Percentiles rank a stretch among this genome's conserved stretches.
These are phyloP conservation scores for Fomes fomentarius DNA, from an alignment of 1,284 basidiomycete species.

Conservation along the genomic window DNA sequence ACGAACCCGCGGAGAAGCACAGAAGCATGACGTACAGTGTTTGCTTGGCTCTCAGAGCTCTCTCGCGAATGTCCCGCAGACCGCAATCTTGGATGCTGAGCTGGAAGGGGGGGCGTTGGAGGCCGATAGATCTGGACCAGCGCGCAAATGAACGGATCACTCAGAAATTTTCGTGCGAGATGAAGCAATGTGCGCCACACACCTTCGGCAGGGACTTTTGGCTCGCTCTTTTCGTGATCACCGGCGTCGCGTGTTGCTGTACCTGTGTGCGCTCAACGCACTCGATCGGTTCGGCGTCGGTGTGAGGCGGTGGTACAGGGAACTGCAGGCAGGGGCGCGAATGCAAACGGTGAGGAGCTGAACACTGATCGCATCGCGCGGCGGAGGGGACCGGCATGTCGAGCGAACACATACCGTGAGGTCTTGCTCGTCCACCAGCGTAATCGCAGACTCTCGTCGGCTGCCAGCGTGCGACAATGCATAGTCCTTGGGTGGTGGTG, in stretches of 20 bases:
- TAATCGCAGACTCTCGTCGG: constrained; percentile 12
- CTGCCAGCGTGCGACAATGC: constrained; percentile 1
- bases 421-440: constrained; percentile 15
- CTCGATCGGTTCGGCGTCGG: constrained; percentile 10
- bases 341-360: constrained; percentile 2
- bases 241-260: constrained; percentile 1
- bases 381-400: constrained; percentile 10
- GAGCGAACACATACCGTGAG: constrained; percentile 11
- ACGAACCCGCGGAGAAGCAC: neutral
- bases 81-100: constrained; percentile 29
- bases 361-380: constrained; percentile 9
- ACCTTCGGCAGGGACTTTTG: constrained; percentile 24
- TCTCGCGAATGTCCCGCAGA: constrained; percentile 9
- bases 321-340: constrained; percentile 21
- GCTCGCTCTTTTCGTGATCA: constrained; percentile 13
- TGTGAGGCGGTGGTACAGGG: constrained; percentile 13
- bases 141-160: constrained; percentile 5
- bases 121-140: constrained; percentile 35
- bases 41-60: constrained; percentile 15
- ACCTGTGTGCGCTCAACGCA: constrained; percentile 10
- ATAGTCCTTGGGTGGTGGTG: constrained; percentile 14
- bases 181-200: constrained; percentile 6
- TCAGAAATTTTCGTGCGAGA: constrained; percentile 9
- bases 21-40: constrained; percentile 11
- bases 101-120: constrained; percentile 38